Conservation (phyloP, 768 basidiomycete genomes). For the Holtermanniella nyarrowii region DNA sequence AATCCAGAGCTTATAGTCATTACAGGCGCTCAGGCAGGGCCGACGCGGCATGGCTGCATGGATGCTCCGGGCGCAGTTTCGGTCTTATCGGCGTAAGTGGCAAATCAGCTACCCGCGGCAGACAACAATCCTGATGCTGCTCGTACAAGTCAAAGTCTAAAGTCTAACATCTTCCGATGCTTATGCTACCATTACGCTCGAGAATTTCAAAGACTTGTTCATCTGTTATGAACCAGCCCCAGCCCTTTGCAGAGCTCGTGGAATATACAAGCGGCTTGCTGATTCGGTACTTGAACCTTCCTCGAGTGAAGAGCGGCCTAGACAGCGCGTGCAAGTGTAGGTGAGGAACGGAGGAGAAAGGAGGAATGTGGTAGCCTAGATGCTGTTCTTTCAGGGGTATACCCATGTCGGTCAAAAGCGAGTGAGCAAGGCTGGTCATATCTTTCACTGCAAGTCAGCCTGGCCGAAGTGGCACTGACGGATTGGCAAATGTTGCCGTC, state of each 20-base stretch:
- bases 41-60: too few relatives aligned
- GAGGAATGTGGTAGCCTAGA: conserved; percentile 38
- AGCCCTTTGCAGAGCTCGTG: conserved; percentile 12
- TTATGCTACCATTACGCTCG: conserved; percentile 9
- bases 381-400: conserved; percentile 10
- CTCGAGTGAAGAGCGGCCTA: conserved; percentile 17
- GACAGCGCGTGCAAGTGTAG: conserved; percentile 36
- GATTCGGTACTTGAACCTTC: conserved; percentile 24
- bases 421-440: conserved; percentile 5
- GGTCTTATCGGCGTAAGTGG: too few relatives aligned
- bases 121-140: too few relatives aligned
- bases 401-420: conserved; percentile 16
- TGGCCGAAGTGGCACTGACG: conserved; percentile 9
- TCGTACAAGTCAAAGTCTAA: too few relatives aligned
- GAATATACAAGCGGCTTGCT: background rate
- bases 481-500: conserved; percentile 19
- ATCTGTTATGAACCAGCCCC: conserved; percentile 25
- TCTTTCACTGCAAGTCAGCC: background rate
- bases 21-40: too few relatives aligned
- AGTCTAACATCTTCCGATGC: conserved; percentile 9
- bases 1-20: too few relatives aligned
- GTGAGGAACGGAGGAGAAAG: conserved; percentile 38
- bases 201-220: conserved; percentile 19
- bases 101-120: too few relatives aligned
- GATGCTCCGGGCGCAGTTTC: too few relatives aligned